Evolutionary conservation across 345 rosid species (phyloP), one percentile per base, ranked within the genome.

Genomic region (sweet orange (Citrus sinensis)): DNA sequence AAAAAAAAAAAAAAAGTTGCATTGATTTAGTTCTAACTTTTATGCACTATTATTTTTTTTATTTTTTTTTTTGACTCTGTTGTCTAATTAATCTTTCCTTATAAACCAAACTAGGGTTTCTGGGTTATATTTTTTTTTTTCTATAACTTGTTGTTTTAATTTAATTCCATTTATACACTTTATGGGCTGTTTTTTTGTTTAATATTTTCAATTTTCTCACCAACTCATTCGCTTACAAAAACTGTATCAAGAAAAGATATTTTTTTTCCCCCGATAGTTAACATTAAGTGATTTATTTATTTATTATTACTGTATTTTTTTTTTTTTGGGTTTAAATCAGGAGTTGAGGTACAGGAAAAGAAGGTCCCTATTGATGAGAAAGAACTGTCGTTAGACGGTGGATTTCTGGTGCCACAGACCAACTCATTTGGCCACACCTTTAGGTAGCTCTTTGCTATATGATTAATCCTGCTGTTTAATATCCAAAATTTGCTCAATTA

Each of bases 351-450:
- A 66, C 88, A 70, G 77, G 90, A 85, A 82, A 83, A 87, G 87
- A 81, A 80, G 67, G 71, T 37, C 30, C 81, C 55, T 9, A 76
- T 58, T 66, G 87, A 83, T 55, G 87, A 88, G 76, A 87, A 84
- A 72, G 87, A 84, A 84, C 49, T 87, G 77, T 82, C 81, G 30
- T 71, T 83, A 59, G 89, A 89, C 49, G 85, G 86, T 71, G 91
- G 89, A 70, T 95, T 92, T 82, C 80, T 78, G 81, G 86, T 86
- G 86, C 92, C 96, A 46, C 65, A 83, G 0, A 83, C 89, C 64
- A 95, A 95, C 77, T 85, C 99, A 10, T 95, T 92, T 83, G 99
- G 98, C 76, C 95, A 89, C 67, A 88, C 89, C 46, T 95, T 95
- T 86, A 91, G 98, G 98, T 92, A 76, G 13, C 9, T 27, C 39